Conservation (phyloP, 2,329 filamentous ascomycete genomes). For the Talaromyces sp. region DNA sequence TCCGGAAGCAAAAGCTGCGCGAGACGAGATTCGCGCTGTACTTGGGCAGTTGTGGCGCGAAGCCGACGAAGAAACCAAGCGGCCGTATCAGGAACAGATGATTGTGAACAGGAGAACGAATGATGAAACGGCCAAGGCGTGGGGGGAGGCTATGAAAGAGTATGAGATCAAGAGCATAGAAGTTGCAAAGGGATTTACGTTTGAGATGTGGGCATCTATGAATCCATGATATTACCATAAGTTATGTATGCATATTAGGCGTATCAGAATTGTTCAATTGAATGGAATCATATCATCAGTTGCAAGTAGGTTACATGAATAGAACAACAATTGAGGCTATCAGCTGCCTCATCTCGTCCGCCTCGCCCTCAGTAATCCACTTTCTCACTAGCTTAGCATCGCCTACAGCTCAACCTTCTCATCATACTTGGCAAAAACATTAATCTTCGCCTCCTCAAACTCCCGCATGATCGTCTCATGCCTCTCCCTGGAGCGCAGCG, state of each 20-base stretch:
- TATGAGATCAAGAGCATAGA: slow-evolving; percentile 40
- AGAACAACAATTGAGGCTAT: background rate
- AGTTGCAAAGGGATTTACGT: slow-evolving; percentile 41
- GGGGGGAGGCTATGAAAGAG: slow-evolving; percentile 65
- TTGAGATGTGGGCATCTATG: slow-evolving; percentile 28
- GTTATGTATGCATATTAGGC: background rate
- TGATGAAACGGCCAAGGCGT: slow-evolving; percentile 61
- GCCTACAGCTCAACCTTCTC: background rate
- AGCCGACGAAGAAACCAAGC: slow-evolving; percentile 64
- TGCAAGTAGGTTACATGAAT: slow-evolving; percentile 1
- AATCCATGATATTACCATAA: background rate
- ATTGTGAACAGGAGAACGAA: slow-evolving; percentile 67
- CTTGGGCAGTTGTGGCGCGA: slow-evolving; percentile 90
- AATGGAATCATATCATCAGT: background rate
- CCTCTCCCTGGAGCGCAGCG: slow-evolving; percentile 29
- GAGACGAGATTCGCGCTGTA: slow-evolving; percentile 75
- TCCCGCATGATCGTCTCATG: slow-evolving; percentile 31
- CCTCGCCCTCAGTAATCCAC: background rate
- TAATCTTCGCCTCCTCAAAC: slow-evolving; percentile 26
- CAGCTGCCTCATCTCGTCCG: background rate
- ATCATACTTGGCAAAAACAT: slow-evolving; percentile 26
- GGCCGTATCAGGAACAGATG: slow-evolving; percentile 74
- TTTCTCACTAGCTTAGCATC: too few relatives aligned
- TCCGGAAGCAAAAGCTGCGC: slow-evolving; percentile 62
- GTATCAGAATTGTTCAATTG: background rate